phyloP scores from a whole-genome alignment of 768 basidiomycete species.

The Mycena haematopus region DNA sequence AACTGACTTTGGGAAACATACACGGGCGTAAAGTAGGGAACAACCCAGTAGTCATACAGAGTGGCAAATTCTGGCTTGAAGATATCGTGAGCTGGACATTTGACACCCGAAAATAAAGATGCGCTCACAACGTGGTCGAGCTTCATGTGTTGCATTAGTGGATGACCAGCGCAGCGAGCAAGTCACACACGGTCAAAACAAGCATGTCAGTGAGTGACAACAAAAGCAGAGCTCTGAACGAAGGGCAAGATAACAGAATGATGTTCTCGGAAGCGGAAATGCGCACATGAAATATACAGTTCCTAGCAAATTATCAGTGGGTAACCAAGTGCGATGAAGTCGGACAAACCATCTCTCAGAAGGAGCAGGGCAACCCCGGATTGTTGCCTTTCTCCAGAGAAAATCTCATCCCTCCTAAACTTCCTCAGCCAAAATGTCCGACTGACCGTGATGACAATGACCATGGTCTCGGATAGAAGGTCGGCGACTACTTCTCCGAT shows the following conservation, averaged over 20 bases:
- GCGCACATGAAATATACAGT: constrained; percentile 39
- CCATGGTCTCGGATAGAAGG: constrained; percentile 37
- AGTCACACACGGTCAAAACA: constrained; percentile 31
- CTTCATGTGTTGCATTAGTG: background rate
- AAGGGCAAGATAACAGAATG: background rate
- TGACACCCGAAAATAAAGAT: background rate
- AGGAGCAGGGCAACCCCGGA: constrained; percentile 35
- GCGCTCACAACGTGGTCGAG: constrained; percentile 37
- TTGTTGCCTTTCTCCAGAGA: constrained; percentile 29
- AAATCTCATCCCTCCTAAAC: constrained; percentile 17
- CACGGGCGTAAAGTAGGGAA: constrained; percentile 43
- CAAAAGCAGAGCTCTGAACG: constrained; percentile 34
- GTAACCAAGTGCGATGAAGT: background rate
- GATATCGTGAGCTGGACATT: background rate
- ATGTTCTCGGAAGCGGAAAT: background rate
- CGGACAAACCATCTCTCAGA: constrained; percentile 33
- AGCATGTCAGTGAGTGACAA: constrained; percentile 42
- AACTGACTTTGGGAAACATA: constrained; percentile 23
- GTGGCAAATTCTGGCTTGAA: constrained; percentile 37
- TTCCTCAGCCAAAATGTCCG: constrained; percentile 33
- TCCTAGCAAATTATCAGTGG: constrained; percentile 16
- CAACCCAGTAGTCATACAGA: constrained; percentile 43
- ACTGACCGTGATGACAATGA: constrained; percentile 37
- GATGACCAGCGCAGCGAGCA: background rate
- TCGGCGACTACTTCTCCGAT: constrained; percentile 39